Percentiles rank a stretch among this genome's conserved stretches.
These are phyloP conservation scores for Pythium dissotocum DNA, from an alignment of 352 stramenopile species.

Conservation along the genomic window DNA sequence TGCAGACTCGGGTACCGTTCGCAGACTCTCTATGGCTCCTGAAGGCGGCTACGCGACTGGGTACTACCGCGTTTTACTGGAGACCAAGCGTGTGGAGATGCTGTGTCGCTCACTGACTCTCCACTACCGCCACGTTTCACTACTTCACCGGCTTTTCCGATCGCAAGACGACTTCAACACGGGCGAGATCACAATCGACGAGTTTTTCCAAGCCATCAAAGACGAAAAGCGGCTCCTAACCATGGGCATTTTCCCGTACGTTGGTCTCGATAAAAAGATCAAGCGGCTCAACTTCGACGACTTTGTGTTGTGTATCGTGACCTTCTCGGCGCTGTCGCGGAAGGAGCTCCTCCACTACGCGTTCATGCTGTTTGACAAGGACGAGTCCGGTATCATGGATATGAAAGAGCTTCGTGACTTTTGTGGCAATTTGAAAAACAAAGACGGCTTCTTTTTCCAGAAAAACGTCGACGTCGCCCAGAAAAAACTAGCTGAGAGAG, in stretches of 20 bases:
- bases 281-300: constrained; percentile 56
- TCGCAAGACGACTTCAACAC: constrained; percentile 48
- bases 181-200: constrained; percentile 53
- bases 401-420: constrained; percentile 51
- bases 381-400: constrained; percentile 68
- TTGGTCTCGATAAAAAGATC: constrained; percentile 33
- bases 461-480: constrained; percentile 63
- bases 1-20: neutral
- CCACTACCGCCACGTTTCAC: constrained; percentile 38
- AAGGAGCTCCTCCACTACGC: constrained; percentile 61
- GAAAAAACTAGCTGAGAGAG: constrained; percentile 43
- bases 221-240: constrained; percentile 64
- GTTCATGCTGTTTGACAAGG: constrained; percentile 69
- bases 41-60: constrained; percentile 40
- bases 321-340: constrained; percentile 47
- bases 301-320: constrained; percentile 59
- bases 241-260: constrained; percentile 48
- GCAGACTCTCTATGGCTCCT: neutral
- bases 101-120: constrained; percentile 57
- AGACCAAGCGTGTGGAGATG: constrained; percentile 47
- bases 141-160: constrained; percentile 40
- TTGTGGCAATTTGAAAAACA: constrained; percentile 53
- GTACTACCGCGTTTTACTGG: constrained; percentile 48
- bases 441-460: constrained; percentile 53
- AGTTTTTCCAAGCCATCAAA: constrained; percentile 58